These are phyloP conservation scores for Lactifluus subvellereus DNA, from an alignment of 768 basidiomycete species.

Conservation along the genomic window DNA sequence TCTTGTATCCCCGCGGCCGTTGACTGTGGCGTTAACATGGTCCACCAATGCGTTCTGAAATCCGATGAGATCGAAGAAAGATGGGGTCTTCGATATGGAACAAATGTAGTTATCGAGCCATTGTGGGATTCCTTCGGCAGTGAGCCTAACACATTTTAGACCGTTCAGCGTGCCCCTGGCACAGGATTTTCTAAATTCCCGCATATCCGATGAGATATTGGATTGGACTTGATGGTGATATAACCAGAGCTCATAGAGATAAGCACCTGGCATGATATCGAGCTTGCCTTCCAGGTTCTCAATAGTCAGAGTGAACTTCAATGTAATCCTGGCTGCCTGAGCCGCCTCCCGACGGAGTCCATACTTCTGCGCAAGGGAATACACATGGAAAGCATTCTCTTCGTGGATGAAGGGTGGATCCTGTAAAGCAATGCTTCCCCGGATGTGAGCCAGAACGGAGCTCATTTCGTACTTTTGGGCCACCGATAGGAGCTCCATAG, in stretches of 20 bases:
- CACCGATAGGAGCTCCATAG: conserved; percentile 3
- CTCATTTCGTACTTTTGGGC: conserved; percentile 3
- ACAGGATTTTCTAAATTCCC: background rate
- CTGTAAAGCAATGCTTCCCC: background rate
- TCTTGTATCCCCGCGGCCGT: too few species aligned
- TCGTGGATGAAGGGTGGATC: background rate
- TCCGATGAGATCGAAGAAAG: background rate
- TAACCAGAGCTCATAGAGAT: conserved; percentile 9
- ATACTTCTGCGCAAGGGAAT: conserved; percentile 6
- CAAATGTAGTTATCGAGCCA: conserved; percentile 12
- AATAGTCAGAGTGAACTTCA: background rate
- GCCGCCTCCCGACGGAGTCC: background rate
- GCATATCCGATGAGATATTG: background rate
- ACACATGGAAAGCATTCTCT: background rate
- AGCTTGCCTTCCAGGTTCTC: conserved; percentile 4
- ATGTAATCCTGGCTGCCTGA: background rate
- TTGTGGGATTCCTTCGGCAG: background rate
- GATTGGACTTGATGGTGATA: background rate
- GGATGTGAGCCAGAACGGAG: background rate
- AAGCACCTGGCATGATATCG: background rate
- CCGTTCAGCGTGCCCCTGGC: background rate
- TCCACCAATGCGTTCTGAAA: background rate
- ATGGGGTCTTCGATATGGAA: background rate
- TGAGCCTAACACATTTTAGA: background rate
- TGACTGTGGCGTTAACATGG: background rate